Evolutionary conservation across 2,329 filamentous ascomycete species (phyloP), one percentile per base, ranked within the genome.

Genomic region (Neofusicoccum laricinum): DNA sequence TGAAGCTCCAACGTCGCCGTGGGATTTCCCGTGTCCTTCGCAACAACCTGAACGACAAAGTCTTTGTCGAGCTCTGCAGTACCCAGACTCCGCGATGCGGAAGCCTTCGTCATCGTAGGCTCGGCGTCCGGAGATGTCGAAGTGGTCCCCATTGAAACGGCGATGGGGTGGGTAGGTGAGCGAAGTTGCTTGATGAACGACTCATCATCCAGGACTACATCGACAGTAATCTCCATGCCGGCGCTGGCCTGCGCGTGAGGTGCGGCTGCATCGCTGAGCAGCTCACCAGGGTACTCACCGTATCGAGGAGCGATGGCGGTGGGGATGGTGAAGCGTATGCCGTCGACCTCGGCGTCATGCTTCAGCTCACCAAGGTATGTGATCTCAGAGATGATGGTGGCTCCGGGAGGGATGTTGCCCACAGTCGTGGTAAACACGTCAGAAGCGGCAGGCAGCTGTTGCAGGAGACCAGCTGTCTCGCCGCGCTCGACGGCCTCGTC

Each of bases 341-440:
- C 88, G 70, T 92, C 87, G 2, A 85, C 80, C 66, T 88, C 85
- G 48, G 86, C 84, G 70, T 92, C 89, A 68, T 91, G 87, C 76
- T 90, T 90, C 62, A 92, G 80, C 72, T 92, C 89, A 2, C 86
- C 87, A 4, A 91, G 80, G 66, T 90, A 91, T 0, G 80, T 85
- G 63, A 92, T 85, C 11, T 88, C 81, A 6, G 92, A 83, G 6
- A 81, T 72, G 38, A 91, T 77, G 38, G 79, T 82, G 15, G 84
- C 82, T 0, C 80, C 81, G 0, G 85, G 81, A 0, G 88, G 86
- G 0, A 92, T 82, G 67, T 91, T 91, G 10, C 89, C 89, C 0
- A 93, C 77, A 0, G 82, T 86, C 0, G 88, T 89, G 3, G 82
- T 85, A 72, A 92, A 92, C 34, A 90, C 84, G 71, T 92, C 90